These are phyloP conservation scores for Penicillium brevicompactum DNA, from an alignment of 2,329 filamentous ascomycete species.

Conservation along the genomic window DNA sequence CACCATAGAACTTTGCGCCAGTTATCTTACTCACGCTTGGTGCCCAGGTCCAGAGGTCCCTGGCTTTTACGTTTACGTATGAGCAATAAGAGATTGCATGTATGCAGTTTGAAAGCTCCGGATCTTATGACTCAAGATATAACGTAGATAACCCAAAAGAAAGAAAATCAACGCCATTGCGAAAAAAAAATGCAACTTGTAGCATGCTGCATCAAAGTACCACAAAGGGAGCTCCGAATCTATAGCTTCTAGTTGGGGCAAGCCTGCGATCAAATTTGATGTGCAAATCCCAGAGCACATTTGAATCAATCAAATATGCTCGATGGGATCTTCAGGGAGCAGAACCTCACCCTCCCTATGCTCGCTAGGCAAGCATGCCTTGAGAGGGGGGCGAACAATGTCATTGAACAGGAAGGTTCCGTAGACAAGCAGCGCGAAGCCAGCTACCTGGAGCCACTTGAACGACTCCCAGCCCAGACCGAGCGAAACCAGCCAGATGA, in stretches of 20 bases:
- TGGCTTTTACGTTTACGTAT: no score
- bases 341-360: slow-evolving; percentile 58
- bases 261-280: not conserved
- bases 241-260: not conserved
- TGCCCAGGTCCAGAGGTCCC: no score
- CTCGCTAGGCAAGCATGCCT: slow-evolving; percentile 61
- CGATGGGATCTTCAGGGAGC: slow-evolving; percentile 80
- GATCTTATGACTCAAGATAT: not conserved
- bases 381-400: slow-evolving; percentile 79
- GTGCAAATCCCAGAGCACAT: not conserved
- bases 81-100: no score
- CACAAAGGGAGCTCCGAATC: not conserved
- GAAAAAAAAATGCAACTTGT: slow-evolving; percentile 4
- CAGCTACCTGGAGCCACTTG: slow-evolving; percentile 92
- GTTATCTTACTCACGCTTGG: not conserved
- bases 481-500: slow-evolving; percentile 96
- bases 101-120: no score
- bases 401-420: slow-evolving; percentile 98
- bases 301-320: slow-evolving; percentile 56
- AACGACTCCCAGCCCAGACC: slow-evolving; percentile 95
- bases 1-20: not conserved
- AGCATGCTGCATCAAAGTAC: not conserved
- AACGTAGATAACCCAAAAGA: not conserved
- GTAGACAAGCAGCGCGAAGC: slow-evolving; percentile 88
- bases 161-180: slow-evolving; percentile 3